phyloP scores from a whole-genome alignment of 768 basidiomycete species.

The Pleurotus djamor region DNA sequence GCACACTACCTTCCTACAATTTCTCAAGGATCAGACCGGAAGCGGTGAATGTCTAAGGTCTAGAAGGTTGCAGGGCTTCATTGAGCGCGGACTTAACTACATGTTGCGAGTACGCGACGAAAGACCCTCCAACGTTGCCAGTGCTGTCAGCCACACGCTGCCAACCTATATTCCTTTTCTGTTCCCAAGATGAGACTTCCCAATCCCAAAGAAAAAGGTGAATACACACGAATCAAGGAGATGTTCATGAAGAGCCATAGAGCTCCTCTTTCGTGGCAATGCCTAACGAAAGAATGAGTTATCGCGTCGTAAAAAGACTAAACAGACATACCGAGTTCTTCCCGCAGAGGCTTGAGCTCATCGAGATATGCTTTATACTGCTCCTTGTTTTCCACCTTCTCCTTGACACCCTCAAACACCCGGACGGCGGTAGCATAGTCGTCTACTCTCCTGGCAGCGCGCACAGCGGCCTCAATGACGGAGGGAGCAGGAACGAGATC shows the following conservation, averaged over 20 bases:
- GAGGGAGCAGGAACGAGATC: constrained; percentile 87
- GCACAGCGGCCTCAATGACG: constrained; percentile 85
- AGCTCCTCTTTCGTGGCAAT: constrained; percentile 42
- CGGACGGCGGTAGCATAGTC: constrained; percentile 97
- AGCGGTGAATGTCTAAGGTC: background rate
- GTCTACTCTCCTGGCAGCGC: constrained; percentile 88
- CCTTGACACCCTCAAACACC: constrained; percentile 92
- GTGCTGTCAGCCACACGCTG: background rate
- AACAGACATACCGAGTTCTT: constrained; percentile 77
- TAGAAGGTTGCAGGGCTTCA: background rate
- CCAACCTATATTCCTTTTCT: background rate
- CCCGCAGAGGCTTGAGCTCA: constrained; percentile 83
- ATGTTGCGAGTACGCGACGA: background rate
- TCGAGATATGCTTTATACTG: constrained; percentile 94
- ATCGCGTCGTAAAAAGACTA: background rate
- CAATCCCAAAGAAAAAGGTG: background rate
- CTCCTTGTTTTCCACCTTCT: constrained; percentile 96
- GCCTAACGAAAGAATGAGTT: constrained; percentile 21
- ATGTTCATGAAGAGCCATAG: constrained; percentile 30
- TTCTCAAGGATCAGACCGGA: background rate
- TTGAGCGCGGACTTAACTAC: background rate
- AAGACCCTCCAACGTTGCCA: background rate
- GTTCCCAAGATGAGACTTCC: background rate
- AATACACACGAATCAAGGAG: constrained; percentile 9
- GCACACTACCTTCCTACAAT: background rate